Evolutionary conservation across 2,329 filamentous ascomycete genomes (phyloP), one percentile per base, ranked within the genome.

Genomic region (Paraphoma chrysanthemicola): DNA sequence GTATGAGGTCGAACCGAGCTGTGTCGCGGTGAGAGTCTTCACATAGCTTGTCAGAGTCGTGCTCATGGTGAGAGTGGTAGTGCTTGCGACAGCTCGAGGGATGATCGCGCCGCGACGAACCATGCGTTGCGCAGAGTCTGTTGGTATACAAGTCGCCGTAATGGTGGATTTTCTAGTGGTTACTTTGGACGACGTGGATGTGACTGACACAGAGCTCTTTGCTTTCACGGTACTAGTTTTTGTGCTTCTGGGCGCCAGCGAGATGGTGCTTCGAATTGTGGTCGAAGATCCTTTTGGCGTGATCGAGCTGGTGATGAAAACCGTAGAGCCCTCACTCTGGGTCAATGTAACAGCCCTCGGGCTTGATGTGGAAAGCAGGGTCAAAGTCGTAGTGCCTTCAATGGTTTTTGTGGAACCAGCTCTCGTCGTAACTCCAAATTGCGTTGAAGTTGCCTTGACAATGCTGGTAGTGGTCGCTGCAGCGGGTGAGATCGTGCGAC

Each of bases 121-220:
- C 45, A 65, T 23, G 23, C 23, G 54, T 16, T 59, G 31, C 6
- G 54, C 53, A 31, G 51, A 59, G 33, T 51, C 53, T 33, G 70
- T 72, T 11, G 72, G 70, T 10, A 71, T 64, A 51, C 70, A 72
- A 11, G 64, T 59, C 9, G 54, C 50, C 6, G 67, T 72, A 14
- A 62, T 63, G 2, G 69, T 73, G 0, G 68, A 66, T 44, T 67
- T 68, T 62, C 72, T 74, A 1, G 68, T 73, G 1, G 62, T 62
- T 5, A 61, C 70, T 48, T 73, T 72, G n/a, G 60, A 53, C 0
- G 64, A 70, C 1, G 60, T 63, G 2, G 52, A 56, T 16, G 51
- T 62, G 43, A 66, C 50, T 12, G 62, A 69, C 4, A 67, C 44
- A 2, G 64, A 63, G 17, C 28, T 60, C n/a, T 60, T 60, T 33